These are phyloP conservation scores for Polytrichum formosum DNA, from an alignment of 225 moss, liverwort and hornwort genomes.

Conservation along the genomic window DNA sequence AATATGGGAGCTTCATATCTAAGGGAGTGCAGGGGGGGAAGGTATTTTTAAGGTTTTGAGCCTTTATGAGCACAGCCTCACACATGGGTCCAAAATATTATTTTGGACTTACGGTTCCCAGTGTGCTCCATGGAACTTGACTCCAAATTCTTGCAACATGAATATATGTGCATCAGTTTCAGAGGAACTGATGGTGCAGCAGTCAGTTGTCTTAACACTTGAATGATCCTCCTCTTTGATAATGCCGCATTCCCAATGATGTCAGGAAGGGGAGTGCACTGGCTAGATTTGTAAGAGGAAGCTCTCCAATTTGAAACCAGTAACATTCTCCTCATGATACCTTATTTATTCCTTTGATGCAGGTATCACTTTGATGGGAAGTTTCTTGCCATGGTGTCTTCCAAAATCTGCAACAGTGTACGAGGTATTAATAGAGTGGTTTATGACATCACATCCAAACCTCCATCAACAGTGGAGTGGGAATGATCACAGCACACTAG, in stretches of 20 bases:
- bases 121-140: too few species aligned
- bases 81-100: neutral
- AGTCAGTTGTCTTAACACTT: neutral
- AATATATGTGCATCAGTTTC: neutral
- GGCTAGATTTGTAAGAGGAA: neutral
- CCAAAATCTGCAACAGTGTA: conserved; percentile 82
- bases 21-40: too few species aligned
- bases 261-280: neutral
- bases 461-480: conserved; percentile 83
- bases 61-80: neutral
- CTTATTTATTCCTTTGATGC: conserved; percentile 1
- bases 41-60: too few species aligned
- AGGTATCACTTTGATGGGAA: conserved; percentile 87
- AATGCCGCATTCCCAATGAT: neutral
- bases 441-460: conserved; percentile 18
- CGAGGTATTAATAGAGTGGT: conserved; percentile 85
- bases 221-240: neutral
- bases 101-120: neutral
- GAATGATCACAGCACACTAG: conserved; percentile 9
- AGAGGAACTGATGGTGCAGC: neutral
- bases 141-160: neutral
- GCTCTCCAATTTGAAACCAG: neutral
- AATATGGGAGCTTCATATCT: neutral
- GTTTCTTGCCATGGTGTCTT: conserved; percentile 70
- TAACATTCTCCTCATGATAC: neutral